Evolutionary conservation across 2,329 filamentous ascomycete genomes (phyloP), one percentile per base, ranked within the genome.

Genomic region (Kalaharituber pfeilii): DNA sequence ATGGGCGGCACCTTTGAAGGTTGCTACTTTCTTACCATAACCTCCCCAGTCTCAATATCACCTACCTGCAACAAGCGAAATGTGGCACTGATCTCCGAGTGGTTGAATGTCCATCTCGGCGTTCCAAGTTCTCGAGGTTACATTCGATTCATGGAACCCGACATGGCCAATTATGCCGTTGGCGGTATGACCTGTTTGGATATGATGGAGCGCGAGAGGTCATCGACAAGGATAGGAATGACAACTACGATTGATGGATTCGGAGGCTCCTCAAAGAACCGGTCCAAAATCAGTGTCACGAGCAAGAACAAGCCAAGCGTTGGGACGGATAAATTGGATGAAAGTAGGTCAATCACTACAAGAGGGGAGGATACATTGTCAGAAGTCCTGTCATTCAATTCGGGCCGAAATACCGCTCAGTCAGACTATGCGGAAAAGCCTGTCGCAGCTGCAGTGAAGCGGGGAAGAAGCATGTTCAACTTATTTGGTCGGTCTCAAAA

Each of bases 21-120:
- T 2, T 84, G 85, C 20, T 95, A 94, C 65, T 75, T 81, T 56
- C 72, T 94, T 64, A 82, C 78, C 29, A 76, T 94, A 56, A 81
- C 76, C 30, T 80, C 85, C 0, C 72, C 91, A 8, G 73, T 73
- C 9, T 75, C 85, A 59, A 70, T 91, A 55, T 80, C 81, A 57
- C 78, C 84, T 0, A 76, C 79, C 2, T 85, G 79, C 52, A 94
- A 94, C 69, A 83, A 84, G 66, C 79, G 86, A 58, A 91, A 89
- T 66, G 79, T 85, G 1, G 74, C 75, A n/a, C 69, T 93, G 18
- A 76, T 93, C 2, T 84, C 91, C 65, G 73, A 72, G n/a, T 81
- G 84, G 66, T 75, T 94, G 67, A 73, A 79, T 13, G 81, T 86
- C 24, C 73, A 79, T 0, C 71, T 94, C 0, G 76, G 77, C 1